Evolutionary conservation across 1,284 basidiomycete species (phyloP).

Genomic region (Marasmius tenuissimus): DNA sequence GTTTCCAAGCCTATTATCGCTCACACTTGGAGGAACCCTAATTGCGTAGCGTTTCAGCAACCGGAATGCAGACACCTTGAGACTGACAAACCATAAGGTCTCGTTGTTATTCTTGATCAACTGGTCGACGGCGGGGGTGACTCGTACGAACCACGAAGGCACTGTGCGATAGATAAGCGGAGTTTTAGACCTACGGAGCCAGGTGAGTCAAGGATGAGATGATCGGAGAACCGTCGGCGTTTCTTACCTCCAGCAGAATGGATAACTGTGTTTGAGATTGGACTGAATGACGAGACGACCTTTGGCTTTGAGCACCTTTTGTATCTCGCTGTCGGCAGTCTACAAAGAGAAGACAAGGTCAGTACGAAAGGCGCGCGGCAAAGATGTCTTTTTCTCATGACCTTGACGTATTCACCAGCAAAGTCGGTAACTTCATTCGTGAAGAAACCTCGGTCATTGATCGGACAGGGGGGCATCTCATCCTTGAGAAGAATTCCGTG

Average conservation of each 20-base stretch:
- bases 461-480: constrained; percentile 94
- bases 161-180: constrained; percentile 97
- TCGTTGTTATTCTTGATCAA: constrained; percentile 90
- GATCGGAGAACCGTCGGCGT: not conserved
- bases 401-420: constrained; percentile 91
- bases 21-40: constrained; percentile 90
- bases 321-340: constrained; percentile 94
- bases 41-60: not conserved
- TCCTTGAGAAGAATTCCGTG: constrained; percentile 83
- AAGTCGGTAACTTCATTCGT: constrained; percentile 92
- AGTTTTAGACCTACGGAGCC: constrained; percentile 74
- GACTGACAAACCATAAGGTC: constrained; percentile 76
- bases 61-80: not conserved
- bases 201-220: constrained; percentile 1
- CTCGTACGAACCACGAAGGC: constrained; percentile 95
- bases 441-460: constrained; percentile 90
- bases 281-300: constrained; percentile 89
- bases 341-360: constrained; percentile 25
- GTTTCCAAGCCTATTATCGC: constrained; percentile 93
- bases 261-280: constrained; percentile 89
- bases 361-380: not conserved
- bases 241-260: constrained; percentile 92
- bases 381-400: constrained; percentile 26
- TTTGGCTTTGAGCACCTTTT: constrained; percentile 88
- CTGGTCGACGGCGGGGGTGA: constrained; percentile 82